phyloP scores from a whole-genome alignment of 345 rosid species.

The Boechera retrofracta region DNA sequence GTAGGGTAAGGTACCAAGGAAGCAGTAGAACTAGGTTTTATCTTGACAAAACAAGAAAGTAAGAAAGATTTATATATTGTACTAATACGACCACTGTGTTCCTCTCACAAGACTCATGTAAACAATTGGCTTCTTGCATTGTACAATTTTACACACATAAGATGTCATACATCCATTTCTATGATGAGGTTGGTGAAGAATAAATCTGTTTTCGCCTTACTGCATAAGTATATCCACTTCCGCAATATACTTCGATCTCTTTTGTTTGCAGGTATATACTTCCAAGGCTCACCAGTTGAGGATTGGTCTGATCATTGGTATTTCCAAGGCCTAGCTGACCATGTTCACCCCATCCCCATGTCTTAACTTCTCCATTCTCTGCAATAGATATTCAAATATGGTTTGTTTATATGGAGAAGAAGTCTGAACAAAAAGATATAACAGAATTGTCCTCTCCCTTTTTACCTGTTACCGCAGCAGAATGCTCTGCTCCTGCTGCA shows the following conservation, averaged over 20 bases:
- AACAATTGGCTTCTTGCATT: constrained; percentile 18
- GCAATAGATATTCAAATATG: constrained; percentile 31
- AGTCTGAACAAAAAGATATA: neutral
- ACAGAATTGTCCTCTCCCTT: neutral
- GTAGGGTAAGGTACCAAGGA: constrained; percentile 39
- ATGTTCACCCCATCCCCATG: constrained; percentile 99
- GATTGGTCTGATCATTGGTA: constrained; percentile 60
- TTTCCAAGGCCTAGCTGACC: constrained; percentile 89
- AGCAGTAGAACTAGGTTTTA: constrained; percentile 29
- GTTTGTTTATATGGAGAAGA: neutral
- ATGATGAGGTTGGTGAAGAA: constrained; percentile 18
- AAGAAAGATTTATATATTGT: constrained; percentile 37
- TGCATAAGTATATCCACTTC: constrained; percentile 83
- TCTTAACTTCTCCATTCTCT: constrained; percentile 69
- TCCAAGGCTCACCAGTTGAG: constrained; percentile 53
- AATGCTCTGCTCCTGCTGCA: constrained; percentile 94
- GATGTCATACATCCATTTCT: constrained; percentile 4
- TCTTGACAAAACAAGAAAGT: constrained; percentile 14
- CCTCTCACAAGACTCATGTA: constrained; percentile 25
- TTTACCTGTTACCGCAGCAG: constrained; percentile 74
- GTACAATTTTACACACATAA: constrained; percentile 32
- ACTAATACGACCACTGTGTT: constrained; percentile 16
- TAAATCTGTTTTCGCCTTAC: constrained; percentile 42
- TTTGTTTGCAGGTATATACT: constrained; percentile 18
- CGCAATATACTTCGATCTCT: constrained; percentile 62